Evolutionary conservation across 768 basidiomycete species (phyloP).

Genomic region (Lactarius sp.): DNA sequence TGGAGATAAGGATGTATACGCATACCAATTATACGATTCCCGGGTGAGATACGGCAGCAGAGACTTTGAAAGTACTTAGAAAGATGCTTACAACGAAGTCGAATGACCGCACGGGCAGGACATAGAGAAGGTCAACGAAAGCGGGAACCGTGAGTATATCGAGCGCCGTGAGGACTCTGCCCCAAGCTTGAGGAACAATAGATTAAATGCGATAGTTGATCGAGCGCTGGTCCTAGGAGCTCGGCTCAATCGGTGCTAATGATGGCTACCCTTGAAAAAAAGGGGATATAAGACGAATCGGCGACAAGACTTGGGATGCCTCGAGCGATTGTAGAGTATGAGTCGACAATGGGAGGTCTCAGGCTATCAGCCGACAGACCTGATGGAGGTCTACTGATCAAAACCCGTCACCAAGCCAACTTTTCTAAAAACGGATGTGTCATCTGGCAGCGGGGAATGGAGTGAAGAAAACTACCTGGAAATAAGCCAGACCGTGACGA

Average conservation of each 20-base stretch:
- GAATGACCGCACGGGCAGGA: conserved; percentile 56
- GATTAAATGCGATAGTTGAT: conserved; percentile 51
- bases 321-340: conserved; percentile 41
- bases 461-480: conserved; percentile 51
- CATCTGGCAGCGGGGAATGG: neutral
- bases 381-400: neutral
- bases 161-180: conserved; percentile 39
- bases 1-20: no score
- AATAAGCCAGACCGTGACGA: conserved; percentile 58
- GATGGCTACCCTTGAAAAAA: conserved; percentile 49
- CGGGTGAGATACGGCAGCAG: neutral
- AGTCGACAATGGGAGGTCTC: conserved; percentile 41
- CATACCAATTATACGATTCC: neutral
- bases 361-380: conserved; percentile 31
- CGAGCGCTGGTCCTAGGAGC: conserved; percentile 41
- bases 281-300: conserved; percentile 43
- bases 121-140: conserved; percentile 60
- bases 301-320: conserved; percentile 36
- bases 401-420: conserved; percentile 49
- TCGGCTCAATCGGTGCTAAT: conserved; percentile 57
- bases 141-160: conserved; percentile 58
- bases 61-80: conserved; percentile 4
- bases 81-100: conserved; percentile 50
- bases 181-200: conserved; percentile 49
- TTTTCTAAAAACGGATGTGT: conserved; percentile 38